Base-by-base conservation (phyloP, 1,284 basidiomycete species). In the Tilletia setariae region DNA sequence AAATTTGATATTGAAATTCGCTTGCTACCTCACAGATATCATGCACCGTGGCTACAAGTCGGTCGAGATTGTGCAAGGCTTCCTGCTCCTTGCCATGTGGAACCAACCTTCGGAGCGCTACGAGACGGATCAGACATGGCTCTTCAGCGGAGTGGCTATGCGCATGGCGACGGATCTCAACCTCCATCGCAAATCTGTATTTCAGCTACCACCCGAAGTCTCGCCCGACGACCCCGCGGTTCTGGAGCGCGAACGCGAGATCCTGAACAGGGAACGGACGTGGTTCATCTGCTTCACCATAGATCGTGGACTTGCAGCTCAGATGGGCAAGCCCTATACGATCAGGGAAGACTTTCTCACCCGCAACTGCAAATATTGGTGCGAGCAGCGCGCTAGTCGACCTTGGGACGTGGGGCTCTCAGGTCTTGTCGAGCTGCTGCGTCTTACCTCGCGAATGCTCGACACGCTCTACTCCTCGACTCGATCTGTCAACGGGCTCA, bases 91-190 rank as follows among this genome's bases (percentile, higher is more conserved):
- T 43, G 78, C 80, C 9, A 71, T 82, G 65, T 85, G 83, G 76
- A 82, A 82, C 47, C 83, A 84, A 70, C 83, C 79, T 16, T 73
- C 77, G 15, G 74, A 83, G 72, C 82, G 85, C 19, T 98, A 93
- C 79, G 96, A 98, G 82, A 93, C 97, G 79, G 95, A 98, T 84
- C 90, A 91, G 77, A 98, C 94, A 0, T 98, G 95, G 94, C 73
- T 81, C 47, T 82, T 82, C 73, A 75, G 77, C 68, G 84, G 84
- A 32, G 83, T 86, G 68, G 85, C 85, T 0, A 84, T 85, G 56
- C 90, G 94, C 69, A 94, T 97, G 91, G 95, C 91, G 3, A 95
- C 92, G 19, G 95, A 98, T 83, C 85, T 98, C 63, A 98, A 98
- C 82, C 84, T 98, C 64, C 94, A 97, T 82, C 89, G 95, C 69